These are phyloP conservation scores for Ophiostoma piceae DNA, from an alignment of 2,329 filamentous ascomycete genomes.

Conservation along the genomic window DNA sequence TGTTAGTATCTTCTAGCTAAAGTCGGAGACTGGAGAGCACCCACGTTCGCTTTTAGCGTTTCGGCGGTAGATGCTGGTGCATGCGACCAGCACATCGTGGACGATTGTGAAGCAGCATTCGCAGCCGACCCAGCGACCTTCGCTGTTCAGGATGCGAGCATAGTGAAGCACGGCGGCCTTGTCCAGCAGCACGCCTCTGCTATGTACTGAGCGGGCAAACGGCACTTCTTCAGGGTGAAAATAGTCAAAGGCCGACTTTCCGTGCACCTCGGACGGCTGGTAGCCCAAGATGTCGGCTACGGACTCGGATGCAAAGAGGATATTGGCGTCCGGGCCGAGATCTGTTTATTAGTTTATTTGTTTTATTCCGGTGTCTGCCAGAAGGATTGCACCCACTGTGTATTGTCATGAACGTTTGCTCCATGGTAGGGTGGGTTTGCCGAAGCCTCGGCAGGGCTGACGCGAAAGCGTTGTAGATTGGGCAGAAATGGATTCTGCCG, in stretches of 20 bases:
- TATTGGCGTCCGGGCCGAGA: slow-evolving; percentile 66
- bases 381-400: slow-evolving; percentile 57
- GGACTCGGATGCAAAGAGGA: slow-evolving; percentile 79
- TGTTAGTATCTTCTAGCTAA: slow-evolving; percentile 1
- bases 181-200: slow-evolving; percentile 68
- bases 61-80: slow-evolving; percentile 69
- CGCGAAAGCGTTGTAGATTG: not conserved
- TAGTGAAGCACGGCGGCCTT: slow-evolving; percentile 82
- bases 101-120: slow-evolving; percentile 89
- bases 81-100: slow-evolving; percentile 80
- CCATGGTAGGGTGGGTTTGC: slow-evolving; percentile 46
- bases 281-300: slow-evolving; percentile 80
- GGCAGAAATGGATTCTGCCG: slow-evolving; percentile 5
- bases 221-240: slow-evolving; percentile 79
- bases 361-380: too few species aligned
- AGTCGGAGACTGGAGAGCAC: too few species aligned
- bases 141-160: slow-evolving; percentile 62
- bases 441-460: slow-evolving; percentile 24
- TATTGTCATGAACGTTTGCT: slow-evolving; percentile 87
- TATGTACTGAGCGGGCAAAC: slow-evolving; percentile 67
- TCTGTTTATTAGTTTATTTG: slow-evolving; percentile 38
- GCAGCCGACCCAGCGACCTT: slow-evolving; percentile 70
- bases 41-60: slow-evolving; percentile 63
- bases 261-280: slow-evolving; percentile 66
- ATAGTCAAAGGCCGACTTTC: slow-evolving; percentile 76